These are phyloP conservation scores for Ammopiptanthus mongolicus DNA, from an alignment of 306 rosid genomes.

Conservation along the genomic window DNA sequence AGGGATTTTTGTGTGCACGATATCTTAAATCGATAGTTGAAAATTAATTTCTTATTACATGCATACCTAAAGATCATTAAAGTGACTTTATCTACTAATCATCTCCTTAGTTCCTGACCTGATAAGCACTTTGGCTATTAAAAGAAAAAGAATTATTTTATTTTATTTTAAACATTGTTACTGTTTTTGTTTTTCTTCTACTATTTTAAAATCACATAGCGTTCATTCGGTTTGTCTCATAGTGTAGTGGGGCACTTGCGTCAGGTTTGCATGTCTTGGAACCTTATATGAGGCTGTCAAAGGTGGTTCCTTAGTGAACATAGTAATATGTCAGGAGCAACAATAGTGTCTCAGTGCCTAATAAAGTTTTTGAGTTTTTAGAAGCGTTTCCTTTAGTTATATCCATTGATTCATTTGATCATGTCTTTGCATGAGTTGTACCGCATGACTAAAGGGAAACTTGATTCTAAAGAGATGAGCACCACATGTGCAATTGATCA, in stretches of 20 bases:
- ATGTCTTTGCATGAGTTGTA: conserved; percentile 74
- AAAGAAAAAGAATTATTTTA: conserved; percentile 30
- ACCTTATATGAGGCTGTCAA: conserved; percentile 10
- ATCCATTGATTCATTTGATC: conserved; percentile 12
- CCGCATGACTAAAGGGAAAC: conserved; percentile 42
- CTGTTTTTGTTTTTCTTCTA: background rate
- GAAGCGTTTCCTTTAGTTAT: background rate
- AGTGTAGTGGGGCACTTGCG: conserved; percentile 42
- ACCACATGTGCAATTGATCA: conserved; percentile 22
- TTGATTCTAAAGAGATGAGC: conserved; percentile 47
- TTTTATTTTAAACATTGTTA: conserved; percentile 13
- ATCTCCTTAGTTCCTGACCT: too few species aligned
- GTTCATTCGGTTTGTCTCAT: conserved; percentile 24
- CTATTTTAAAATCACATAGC: conserved; percentile 26
- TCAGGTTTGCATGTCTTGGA: conserved; percentile 33
- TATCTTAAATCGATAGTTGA: too few species aligned
- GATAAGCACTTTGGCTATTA: conserved; percentile 19
- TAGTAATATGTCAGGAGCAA: conserved; percentile 19
- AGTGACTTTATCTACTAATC: too few species aligned
- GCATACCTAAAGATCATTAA: too few species aligned
- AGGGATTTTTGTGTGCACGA: conserved; percentile 37
- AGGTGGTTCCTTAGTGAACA: conserved; percentile 21
- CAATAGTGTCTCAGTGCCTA: conserved; percentile 4
- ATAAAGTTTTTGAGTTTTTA: conserved; percentile 28
- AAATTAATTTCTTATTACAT: too few species aligned